These are phyloP conservation scores for Byssoonygena ceratinophila DNA, from an alignment of 2,329 filamentous ascomycete species.

Conservation along the genomic window DNA sequence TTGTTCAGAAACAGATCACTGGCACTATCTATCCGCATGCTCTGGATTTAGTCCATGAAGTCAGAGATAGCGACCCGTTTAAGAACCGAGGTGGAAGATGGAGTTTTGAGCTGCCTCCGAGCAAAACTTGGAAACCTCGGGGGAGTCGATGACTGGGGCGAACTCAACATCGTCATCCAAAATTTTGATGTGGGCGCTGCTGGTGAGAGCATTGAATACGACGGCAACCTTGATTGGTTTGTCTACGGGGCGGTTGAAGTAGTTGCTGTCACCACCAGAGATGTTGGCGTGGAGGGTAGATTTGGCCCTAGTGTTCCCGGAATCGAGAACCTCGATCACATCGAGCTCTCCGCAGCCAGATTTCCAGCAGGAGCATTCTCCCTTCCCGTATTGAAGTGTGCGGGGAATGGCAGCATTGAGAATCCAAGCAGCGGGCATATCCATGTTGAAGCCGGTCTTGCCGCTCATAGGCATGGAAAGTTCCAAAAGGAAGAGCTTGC, in stretches of 20 bases:
- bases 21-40: neutral
- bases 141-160: conserved; percentile 10
- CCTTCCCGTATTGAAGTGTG: conserved; percentile 55
- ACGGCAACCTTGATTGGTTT: conserved; percentile 54
- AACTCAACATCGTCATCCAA: conserved; percentile 31
- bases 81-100: conserved; percentile 10
- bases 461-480: conserved; percentile 60
- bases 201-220: conserved; percentile 46
- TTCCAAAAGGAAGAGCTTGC: conserved; percentile 63
- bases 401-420: conserved; percentile 64
- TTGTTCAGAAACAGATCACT: neutral
- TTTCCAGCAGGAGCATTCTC: conserved; percentile 60
- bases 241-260: conserved; percentile 55
- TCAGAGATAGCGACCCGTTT: neutral
- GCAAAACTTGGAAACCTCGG: conserved; percentile 13
- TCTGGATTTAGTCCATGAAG: neutral
- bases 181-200: conserved; percentile 48
- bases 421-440: conserved; percentile 67
- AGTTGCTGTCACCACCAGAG: conserved; percentile 58
- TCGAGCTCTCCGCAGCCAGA: conserved; percentile 65
- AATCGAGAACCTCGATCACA: conserved; percentile 58
- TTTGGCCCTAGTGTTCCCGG: conserved; percentile 57
- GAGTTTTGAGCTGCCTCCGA: conserved; percentile 9
- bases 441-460: conserved; percentile 41
- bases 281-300: conserved; percentile 53